Conservation (phyloP, 2,329 filamentous ascomycete species). For the Eurotiales sp. region DNA sequence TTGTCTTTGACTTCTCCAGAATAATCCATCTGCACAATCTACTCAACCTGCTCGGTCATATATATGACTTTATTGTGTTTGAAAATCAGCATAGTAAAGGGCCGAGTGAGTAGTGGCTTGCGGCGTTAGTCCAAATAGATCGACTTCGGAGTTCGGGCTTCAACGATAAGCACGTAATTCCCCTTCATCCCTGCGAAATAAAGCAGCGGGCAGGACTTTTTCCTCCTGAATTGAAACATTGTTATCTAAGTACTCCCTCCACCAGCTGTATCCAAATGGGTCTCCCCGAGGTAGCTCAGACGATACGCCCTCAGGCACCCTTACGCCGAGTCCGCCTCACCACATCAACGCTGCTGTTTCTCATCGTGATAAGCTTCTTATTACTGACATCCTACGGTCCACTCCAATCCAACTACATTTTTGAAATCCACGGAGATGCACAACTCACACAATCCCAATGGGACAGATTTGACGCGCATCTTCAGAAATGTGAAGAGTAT, state of each 20-base stretch:
- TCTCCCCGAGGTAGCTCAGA: background rate
- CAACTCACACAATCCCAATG: conserved; percentile 12
- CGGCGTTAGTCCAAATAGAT: background rate
- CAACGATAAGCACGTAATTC: conserved; percentile 12
- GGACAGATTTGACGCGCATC: conserved; percentile 14
- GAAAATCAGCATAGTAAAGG: too few relatives aligned
- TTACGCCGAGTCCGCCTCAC: conserved; percentile 5
- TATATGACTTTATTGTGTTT: too few relatives aligned
- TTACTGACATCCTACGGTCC: conserved; percentile 11
- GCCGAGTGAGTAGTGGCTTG: too few relatives aligned
- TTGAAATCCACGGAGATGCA: conserved; percentile 13
- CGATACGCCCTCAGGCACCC: background rate
- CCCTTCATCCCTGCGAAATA: background rate
- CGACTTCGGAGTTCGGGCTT: too few relatives aligned
- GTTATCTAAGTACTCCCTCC: background rate
- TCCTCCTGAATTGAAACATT: background rate
- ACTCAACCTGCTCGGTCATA: too few relatives aligned
- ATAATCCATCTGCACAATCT: too few relatives aligned
- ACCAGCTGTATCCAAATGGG: background rate
- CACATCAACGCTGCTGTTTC: conserved; percentile 9
- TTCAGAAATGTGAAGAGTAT: conserved; percentile 25
- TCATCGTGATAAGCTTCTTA: conserved; percentile 10
- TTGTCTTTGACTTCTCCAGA: too few relatives aligned
- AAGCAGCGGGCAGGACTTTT: background rate
- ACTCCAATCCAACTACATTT: conserved; percentile 12